Evolutionary conservation across 805 yeast species (phyloP).

Genomic region (Scheffersomyces amazonensis): DNA sequence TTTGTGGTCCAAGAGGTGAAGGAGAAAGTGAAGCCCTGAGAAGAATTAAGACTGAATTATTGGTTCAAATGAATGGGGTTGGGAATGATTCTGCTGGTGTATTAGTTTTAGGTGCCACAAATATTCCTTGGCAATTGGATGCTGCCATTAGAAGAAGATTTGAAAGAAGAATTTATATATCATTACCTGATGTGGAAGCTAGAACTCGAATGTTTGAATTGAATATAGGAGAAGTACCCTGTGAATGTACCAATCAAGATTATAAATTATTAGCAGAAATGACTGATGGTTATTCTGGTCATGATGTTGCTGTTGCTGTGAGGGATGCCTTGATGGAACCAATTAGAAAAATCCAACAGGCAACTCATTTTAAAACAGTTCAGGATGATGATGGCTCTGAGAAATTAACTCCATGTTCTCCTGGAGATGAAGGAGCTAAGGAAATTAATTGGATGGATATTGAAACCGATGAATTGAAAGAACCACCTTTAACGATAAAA

Average conservation of each 20-base stretch:
- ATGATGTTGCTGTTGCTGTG: constrained; percentile 94
- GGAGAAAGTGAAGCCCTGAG: constrained; percentile 96
- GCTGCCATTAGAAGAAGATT: constrained; percentile 97
- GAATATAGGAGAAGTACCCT: constrained; percentile 88
- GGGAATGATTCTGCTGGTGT: constrained; percentile 94
- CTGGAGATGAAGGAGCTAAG: constrained; percentile 83
- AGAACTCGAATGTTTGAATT: constrained; percentile 91
- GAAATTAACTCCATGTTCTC: constrained; percentile 88
- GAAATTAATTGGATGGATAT: constrained; percentile 95
- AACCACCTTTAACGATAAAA: constrained; percentile 84
- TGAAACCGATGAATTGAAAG: constrained; percentile 82
- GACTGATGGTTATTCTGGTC: constrained; percentile 98
- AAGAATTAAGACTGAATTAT: constrained; percentile 90
- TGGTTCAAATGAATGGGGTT: constrained; percentile 99
- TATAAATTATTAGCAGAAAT: constrained; percentile 77
- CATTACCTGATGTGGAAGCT: constrained; percentile 92
- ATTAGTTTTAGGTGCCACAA: constrained; percentile 93
- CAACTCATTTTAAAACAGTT: constrained; percentile 85
- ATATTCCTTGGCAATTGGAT: constrained; percentile 98
- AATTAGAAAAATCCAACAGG: constrained; percentile 88
- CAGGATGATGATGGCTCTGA: constrained; percentile 36
- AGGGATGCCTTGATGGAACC: constrained; percentile 99
- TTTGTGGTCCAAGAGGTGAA: constrained; percentile 97
- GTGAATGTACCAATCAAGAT: constrained; percentile 70
- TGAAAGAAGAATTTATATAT: constrained; percentile 90